These are phyloP conservation scores for Xylaria arbuscula DNA, from an alignment of 2,329 filamentous ascomycete species.

Conservation along the genomic window DNA sequence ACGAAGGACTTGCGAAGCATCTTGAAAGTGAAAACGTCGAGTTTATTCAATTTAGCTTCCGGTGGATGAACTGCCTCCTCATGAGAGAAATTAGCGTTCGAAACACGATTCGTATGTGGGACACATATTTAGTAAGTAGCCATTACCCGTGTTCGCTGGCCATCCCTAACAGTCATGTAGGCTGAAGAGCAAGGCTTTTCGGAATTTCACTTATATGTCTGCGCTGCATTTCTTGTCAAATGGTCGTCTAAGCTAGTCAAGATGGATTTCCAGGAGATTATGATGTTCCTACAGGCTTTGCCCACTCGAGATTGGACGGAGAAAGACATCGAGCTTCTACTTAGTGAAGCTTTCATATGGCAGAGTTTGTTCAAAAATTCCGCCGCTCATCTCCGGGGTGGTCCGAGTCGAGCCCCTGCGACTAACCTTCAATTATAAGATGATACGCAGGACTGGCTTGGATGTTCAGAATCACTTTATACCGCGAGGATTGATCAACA, in stretches of 20 bases:
- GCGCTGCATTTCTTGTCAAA: constrained; percentile 96
- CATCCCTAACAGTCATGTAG: constrained; percentile 58
- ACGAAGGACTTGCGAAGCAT: constrained; percentile 84
- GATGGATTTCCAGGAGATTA: constrained; percentile 98
- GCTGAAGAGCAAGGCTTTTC: constrained; percentile 99
- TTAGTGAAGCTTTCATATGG: constrained; percentile 99
- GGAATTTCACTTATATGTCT: constrained; percentile 97
- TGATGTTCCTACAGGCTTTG: constrained; percentile 98
- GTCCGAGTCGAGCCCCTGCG: constrained; percentile 54
- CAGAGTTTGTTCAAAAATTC: constrained; percentile 96
- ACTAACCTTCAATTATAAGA: constrained; percentile 55
- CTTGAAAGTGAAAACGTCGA: constrained; percentile 92
- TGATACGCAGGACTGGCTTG: background rate
- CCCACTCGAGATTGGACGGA: constrained; percentile 96
- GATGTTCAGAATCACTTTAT: background rate
- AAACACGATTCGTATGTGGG: constrained; percentile 99
- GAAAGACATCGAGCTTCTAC: constrained; percentile 94
- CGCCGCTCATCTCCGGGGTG: constrained; percentile 82
- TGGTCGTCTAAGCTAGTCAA: constrained; percentile 95
- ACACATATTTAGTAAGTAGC: constrained; percentile 88
- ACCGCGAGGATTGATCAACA: background rate
- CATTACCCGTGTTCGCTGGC: constrained; percentile 3
- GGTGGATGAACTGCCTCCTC: constrained; percentile 99
- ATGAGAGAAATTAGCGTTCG: constrained; percentile 98
- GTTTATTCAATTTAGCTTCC: constrained; percentile 99